Evolutionary conservation across 2,329 filamentous ascomycete species (phyloP).

Genomic region (Colletotrichum tabaci): DNA sequence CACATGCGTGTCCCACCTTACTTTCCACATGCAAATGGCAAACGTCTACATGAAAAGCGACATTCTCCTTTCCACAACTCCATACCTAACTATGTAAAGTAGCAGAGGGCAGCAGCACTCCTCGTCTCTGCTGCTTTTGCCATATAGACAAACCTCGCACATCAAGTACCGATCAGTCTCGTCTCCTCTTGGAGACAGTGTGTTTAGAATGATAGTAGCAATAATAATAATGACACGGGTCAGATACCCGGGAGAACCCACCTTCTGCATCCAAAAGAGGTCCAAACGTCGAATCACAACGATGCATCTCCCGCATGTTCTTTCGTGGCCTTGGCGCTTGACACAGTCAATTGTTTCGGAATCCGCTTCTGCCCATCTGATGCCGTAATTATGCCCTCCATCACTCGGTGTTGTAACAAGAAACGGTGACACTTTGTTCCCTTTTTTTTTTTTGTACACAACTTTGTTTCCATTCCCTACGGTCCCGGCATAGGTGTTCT

Average conservation of each 20-base stretch:
- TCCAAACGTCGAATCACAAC: slow-evolving; percentile 23
- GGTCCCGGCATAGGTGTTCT: not conserved
- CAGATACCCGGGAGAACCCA: not conserved
- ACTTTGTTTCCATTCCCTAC: not conserved
- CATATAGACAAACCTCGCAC: not conserved
- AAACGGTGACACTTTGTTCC: not conserved
- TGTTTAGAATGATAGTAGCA: too few species aligned
- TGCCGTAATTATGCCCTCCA: not conserved
- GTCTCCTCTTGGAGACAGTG: too few species aligned
- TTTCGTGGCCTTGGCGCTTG: slow-evolving; percentile 36
- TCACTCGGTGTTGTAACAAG: slow-evolving; percentile 21
- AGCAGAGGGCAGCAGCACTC: not conserved
- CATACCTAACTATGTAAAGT: not conserved
- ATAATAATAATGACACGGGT: not conserved
- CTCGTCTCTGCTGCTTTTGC: not conserved
- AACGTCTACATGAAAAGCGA: not conserved
- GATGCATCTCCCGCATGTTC: slow-evolving; percentile 1
- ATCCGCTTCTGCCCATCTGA: slow-evolving; percentile 3
- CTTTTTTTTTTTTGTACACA: not conserved
- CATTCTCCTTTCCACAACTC: not conserved
- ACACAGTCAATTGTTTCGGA: slow-evolving; percentile 39
- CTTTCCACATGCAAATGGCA: slow-evolving; percentile 6
- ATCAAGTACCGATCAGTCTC: too few species aligned
- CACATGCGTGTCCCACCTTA: slow-evolving; percentile 1
- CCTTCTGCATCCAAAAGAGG: not conserved